phyloP scores from a whole-genome alignment of 208 protist species.

The Wallacemonas sp. region DNA sequence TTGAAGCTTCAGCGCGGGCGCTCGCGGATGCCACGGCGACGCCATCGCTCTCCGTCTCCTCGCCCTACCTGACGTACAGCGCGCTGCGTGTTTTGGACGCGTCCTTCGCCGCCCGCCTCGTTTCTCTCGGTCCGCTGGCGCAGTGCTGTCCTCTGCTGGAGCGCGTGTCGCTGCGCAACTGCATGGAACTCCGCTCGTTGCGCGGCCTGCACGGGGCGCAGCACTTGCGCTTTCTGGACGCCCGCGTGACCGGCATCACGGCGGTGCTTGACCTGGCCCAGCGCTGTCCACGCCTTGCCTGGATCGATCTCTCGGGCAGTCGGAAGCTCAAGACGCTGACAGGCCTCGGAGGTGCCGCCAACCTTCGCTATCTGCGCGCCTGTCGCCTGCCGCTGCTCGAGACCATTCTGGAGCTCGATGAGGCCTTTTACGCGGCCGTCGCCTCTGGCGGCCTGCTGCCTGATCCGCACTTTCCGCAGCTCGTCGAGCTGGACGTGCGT shows the following conservation, averaged over 20 bases:
- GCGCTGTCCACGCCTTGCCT: not conserved
- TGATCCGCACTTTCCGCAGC: constrained; percentile 2
- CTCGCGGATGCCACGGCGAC: not conserved
- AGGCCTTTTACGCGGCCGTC: constrained; percentile 2
- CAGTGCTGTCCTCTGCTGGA: constrained; percentile 10
- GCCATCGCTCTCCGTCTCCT: not conserved
- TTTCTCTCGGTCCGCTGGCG: constrained; percentile 3
- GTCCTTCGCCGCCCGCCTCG: not conserved
- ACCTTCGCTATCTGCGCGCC: constrained; percentile 8
- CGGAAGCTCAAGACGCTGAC: not conserved
- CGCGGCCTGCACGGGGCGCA: constrained; percentile 3
- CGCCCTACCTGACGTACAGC: not conserved
- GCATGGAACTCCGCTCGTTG: not conserved
- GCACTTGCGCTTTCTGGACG: constrained; percentile 8
- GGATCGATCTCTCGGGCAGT: constrained; percentile 8
- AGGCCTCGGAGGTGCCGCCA: not conserved
- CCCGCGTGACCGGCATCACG: not conserved
- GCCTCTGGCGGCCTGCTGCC: not conserved
- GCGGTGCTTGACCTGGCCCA: not conserved
- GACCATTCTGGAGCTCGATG: constrained; percentile 5
- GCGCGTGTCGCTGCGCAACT: constrained; percentile 1
- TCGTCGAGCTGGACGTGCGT: constrained; percentile 2
- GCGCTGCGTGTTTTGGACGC: constrained; percentile 1
- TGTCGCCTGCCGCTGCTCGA: not conserved
- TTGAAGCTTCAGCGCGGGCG: constrained; percentile 1